Evolutionary conservation across 257 asterid species (phyloP), one percentile per base, ranked within the genome.

Genomic region (Catharanthus roseus): DNA sequence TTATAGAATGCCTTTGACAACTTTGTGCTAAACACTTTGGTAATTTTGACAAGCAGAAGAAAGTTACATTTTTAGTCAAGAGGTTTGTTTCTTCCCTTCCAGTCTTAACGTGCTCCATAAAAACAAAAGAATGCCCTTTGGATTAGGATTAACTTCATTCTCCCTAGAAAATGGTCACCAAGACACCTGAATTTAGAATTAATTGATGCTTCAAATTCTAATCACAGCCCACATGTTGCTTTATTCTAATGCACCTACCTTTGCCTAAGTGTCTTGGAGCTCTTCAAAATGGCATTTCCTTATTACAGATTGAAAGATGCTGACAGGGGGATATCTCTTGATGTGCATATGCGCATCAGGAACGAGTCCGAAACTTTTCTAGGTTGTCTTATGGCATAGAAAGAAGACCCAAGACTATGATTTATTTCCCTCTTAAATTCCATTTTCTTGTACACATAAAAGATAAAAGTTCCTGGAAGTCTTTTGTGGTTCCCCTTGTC

Each of bases 161-260:
- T 16, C 7, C 55, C 23, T 13, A 5, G 65, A 31, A 29, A 23
- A 11, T 31, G 3, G 42, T 49, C 23, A 49, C 1, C 5, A 5
- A 49, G 42, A 58, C 9, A 15, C n/a, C 29, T 19, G 65, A 58
- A 56, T 28, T 15, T 29, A 57, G 10, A 29, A 3, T 31, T 13
- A 58, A 31, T 16, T 58, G 65, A 58, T 58, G 23, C 65, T 57
- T 57, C 39, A 58, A 6, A 29, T 58, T 58, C 41, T 16, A 58
- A 38, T 29, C 3, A 31, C 18, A 58, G 39, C 24, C 39, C 42
- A 26, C 15, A 8, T 31, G 38, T 6, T 58, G 42, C 65, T 58
- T 58, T 55, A 24, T 23, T 57, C 39, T 57, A 57, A 57, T 28
- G 34, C n/a, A 57, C 39, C 64, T 57, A n/a, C 64, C 64, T n/a